phyloP scores from a whole-genome alignment of 1,284 basidiomycete genomes.

The Prillingera fragicola region DNA sequence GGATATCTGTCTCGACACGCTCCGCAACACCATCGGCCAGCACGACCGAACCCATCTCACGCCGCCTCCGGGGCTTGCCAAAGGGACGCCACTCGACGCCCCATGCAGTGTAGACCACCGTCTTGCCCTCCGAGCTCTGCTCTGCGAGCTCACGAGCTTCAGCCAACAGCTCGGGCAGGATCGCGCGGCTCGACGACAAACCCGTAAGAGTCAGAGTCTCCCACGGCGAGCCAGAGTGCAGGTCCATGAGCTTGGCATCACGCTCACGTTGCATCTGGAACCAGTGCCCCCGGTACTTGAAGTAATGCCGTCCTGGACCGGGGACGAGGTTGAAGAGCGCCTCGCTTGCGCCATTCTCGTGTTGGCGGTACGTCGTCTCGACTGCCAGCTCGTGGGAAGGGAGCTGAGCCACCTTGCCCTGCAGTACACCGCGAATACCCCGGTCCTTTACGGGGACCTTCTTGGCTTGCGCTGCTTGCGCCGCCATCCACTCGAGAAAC shows the following conservation, averaged over 20 bases:
- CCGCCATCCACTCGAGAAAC: constrained; percentile 96
- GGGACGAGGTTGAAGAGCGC: constrained; percentile 89
- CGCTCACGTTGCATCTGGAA: constrained; percentile 85
- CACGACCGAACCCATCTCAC: constrained; percentile 87
- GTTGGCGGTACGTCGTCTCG: constrained; percentile 81
- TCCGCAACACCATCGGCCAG: constrained; percentile 73
- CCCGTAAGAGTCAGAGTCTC: constrained; percentile 95
- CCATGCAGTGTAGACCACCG: constrained; percentile 94
- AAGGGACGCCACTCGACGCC: constrained; percentile 95
- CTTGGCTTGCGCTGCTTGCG: constrained; percentile 22
- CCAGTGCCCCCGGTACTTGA: constrained; percentile 86
- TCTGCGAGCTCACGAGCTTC: constrained; percentile 88
- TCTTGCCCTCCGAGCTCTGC: constrained; percentile 82
- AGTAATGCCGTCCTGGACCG: constrained; percentile 90
- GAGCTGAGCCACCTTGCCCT: constrained; percentile 53
- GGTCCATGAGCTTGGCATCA: constrained; percentile 82
- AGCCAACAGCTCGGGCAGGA: constrained; percentile 74
- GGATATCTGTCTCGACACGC: constrained; percentile 71
- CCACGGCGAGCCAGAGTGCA: constrained; percentile 90
- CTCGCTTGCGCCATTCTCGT: constrained; percentile 79
- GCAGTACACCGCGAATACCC: constrained; percentile 21
- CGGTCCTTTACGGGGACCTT: constrained; percentile 20
- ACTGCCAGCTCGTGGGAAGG: constrained; percentile 89
- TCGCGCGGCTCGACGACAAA: constrained; percentile 70
- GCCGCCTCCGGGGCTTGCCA: constrained; percentile 80